These are phyloP conservation scores for Colletotrichum echinochloae DNA, from an alignment of 2,329 filamentous ascomycete genomes.

Conservation along the genomic window DNA sequence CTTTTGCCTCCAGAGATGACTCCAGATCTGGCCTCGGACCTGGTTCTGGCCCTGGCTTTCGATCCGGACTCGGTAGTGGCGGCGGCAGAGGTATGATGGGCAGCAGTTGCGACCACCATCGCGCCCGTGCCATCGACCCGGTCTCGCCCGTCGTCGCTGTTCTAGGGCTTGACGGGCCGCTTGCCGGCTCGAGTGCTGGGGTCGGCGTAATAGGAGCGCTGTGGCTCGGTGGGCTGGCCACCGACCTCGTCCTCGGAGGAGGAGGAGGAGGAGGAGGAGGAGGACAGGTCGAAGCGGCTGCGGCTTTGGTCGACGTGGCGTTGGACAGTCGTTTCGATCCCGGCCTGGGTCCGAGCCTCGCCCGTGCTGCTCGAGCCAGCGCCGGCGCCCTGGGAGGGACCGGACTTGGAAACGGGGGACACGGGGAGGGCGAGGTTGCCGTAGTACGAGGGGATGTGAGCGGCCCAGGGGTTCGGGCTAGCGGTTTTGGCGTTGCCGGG, in stretches of 20 bases:
- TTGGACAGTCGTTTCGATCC: background rate
- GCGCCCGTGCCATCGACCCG: background rate
- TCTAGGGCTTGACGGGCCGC: slow-evolving; percentile 28
- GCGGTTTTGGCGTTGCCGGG: background rate
- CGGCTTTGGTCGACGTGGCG: background rate
- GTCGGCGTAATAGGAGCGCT: background rate
- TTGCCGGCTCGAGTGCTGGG: slow-evolving; percentile 22
- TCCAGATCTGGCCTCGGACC: background rate
- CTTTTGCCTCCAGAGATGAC: background rate
- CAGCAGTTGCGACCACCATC: background rate
- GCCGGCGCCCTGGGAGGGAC: background rate
- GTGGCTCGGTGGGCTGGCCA: background rate
- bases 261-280: slow-evolving; percentile 20
- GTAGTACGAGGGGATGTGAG: slow-evolving; percentile 31
- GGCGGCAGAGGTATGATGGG: background rate
- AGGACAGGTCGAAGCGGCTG: slow-evolving; percentile 1
- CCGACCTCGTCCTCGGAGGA: slow-evolving; percentile 15
- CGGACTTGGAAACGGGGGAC: background rate
- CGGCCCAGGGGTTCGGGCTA: slow-evolving; percentile 14
- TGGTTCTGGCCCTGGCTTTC: background rate
- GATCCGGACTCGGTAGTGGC: background rate
- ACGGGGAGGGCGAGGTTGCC: background rate
- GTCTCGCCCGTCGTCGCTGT: slow-evolving; percentile 10
- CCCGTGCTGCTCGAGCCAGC: background rate
- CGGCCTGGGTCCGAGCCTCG: background rate